Evolutionary conservation across 2,329 filamentous ascomycete genomes (phyloP), one percentile per base, ranked within the genome.

Genomic region (Hypoxylon sp.): DNA sequence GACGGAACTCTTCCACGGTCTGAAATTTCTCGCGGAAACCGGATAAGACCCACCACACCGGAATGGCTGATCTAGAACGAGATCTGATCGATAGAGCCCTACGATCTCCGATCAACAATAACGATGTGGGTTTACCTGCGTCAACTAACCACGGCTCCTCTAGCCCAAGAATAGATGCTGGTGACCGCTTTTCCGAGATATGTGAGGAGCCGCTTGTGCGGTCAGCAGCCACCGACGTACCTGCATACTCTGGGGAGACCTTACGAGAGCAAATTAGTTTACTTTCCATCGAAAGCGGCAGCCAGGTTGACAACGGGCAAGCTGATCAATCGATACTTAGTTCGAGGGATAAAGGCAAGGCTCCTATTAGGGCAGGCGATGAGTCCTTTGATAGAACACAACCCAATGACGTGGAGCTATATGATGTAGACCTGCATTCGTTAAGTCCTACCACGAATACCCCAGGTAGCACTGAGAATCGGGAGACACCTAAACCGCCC

Each of bases 291-390:
- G 57, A 41, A 30, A 38, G 21, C n/a, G 19, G 25, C 52, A 38
- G n/a, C 48, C 46, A 57, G 45, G 28, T 45, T 55, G 48, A 30
- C 19, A 23, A 41, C 43, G 55, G 21, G 17, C 32, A 34, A 11
- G 17, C 30, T 28, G 43, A 56, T 21, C 53, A 52, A 34, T 34
- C 48, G 13, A 34, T 17, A 45, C 49, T 17, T 28, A 28, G 34
- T 32, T 32, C 32, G 49, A 49, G 30, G 19, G 62, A 59, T 28
- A 65, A 68, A 32, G 65, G 61, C 34, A 70, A 70, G 30, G 55
- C 61, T 21, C 59, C 65, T 9, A 23, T 60, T 48, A 60, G 53
- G 17, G 38, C n/a, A 2, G 23, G 13, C 32, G 41, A 48, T 52
- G n/a, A 59, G 9, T 41, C 21, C 10, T 28, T 43, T 32, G 28